These are phyloP conservation scores for Nannochloropsis gaditana DNA, from an alignment of 108 stramenopile genomes.

Conservation along the genomic window DNA sequence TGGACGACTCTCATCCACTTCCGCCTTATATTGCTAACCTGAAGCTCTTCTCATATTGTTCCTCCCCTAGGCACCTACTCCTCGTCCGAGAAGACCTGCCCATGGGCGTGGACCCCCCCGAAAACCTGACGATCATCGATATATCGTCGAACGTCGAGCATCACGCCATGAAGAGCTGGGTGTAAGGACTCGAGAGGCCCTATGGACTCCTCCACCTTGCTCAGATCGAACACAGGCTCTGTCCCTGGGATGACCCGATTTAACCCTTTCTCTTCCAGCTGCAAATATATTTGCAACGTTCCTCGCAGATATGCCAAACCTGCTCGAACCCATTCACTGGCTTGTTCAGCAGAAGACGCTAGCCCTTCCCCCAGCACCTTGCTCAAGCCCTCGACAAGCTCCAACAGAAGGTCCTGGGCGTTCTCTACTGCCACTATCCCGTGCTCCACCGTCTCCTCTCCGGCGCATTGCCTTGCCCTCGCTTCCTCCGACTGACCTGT, in stretches of 20 bases:
- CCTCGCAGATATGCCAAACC: neutral
- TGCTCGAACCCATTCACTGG: neutral
- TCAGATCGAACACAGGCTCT: neutral
- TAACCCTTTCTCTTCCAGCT: neutral
- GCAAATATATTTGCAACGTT: neutral
- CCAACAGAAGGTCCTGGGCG: neutral
- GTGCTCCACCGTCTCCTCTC: conserved; percentile 19
- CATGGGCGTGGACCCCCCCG: neutral
- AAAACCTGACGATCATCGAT: neutral
- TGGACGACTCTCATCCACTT: neutral
- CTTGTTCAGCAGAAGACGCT: neutral
- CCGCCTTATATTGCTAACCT: neutral
- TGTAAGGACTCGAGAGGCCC: neutral
- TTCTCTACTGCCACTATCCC: conserved; percentile 14
- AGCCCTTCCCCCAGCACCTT: neutral
- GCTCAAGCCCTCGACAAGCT: neutral
- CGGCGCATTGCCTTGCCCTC: neutral
- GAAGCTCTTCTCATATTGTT: neutral
- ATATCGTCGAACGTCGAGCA: neutral
- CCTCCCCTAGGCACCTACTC: neutral
- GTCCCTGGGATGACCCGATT: neutral
- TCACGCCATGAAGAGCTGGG: neutral
- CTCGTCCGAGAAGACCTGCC: neutral
- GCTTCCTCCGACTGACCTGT: neutral
- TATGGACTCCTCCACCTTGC: neutral